Evolutionary conservation across 2,329 filamentous ascomycete species (phyloP).

Genomic region (Cryphonectria carpinicola): DNA sequence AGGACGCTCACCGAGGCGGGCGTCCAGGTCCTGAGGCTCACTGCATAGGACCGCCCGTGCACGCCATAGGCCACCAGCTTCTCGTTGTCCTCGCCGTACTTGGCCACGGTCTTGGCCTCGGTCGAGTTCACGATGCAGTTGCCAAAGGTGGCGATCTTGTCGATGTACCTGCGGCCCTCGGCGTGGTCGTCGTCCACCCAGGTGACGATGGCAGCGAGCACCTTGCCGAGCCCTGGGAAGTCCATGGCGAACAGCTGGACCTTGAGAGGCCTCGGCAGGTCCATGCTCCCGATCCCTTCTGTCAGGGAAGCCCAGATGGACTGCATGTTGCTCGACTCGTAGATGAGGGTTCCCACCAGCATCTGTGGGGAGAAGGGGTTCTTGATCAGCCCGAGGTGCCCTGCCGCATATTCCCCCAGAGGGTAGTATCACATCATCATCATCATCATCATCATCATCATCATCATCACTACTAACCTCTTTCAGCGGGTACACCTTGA

Average conservation of each 20-base stretch:
- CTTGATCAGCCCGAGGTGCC: background rate
- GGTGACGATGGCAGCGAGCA: conserved; percentile 32
- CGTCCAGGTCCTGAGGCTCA: conserved; percentile 15
- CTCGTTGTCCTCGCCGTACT: conserved; percentile 22
- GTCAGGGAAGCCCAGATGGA: conserved; percentile 11
- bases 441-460: background rate
- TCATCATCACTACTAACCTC: conserved; percentile 13
- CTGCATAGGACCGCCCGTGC: conserved; percentile 5
- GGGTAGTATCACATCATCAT: background rate
- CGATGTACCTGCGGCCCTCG: conserved; percentile 36
- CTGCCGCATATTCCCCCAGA: background rate
- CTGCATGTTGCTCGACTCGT: conserved; percentile 16
- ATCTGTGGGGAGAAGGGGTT: background rate
- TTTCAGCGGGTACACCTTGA: conserved; percentile 34
- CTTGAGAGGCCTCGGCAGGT: conserved; percentile 4
- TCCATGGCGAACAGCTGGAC: conserved; percentile 14
- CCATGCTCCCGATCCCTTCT: background rate
- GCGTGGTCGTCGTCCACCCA: conserved; percentile 41
- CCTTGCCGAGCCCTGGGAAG: conserved; percentile 16
- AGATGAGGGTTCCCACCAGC: conserved; percentile 11
- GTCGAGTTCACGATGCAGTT: conserved; percentile 16
- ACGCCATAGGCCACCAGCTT: conserved; percentile 20
- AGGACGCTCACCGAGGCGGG: background rate
- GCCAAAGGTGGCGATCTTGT: conserved; percentile 36
- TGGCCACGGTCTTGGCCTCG: conserved; percentile 16